Evolutionary conservation across 2,329 filamentous ascomycete genomes (phyloP), one percentile per base, ranked within the genome.

Genomic region (Fusarium sp.): DNA sequence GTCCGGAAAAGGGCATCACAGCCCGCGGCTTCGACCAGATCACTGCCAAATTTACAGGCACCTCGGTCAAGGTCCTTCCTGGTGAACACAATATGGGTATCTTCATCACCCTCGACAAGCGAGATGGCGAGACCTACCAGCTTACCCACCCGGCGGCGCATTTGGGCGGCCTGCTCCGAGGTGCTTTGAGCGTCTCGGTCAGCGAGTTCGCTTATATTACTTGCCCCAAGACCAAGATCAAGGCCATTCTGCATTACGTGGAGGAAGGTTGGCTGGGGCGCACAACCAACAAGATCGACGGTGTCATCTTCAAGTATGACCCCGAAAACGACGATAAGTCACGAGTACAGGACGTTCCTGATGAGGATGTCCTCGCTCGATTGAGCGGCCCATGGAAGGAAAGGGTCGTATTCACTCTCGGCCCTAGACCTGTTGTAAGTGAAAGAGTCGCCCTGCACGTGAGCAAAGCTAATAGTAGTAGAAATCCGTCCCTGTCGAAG

Each of bases 31-130:
- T 95, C 77, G 96, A 99, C 77, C 96, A 99, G 83, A 91, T 99
- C 75, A 95, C 92, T 73, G 96, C 96, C 77, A 98, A 98, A 81
- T 99, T 99, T 82, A 98, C 96, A 2, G 96, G 96, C 61, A 98
- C 96, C 20, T 95, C 93, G 74, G 88, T 99, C 80, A 94, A 94
- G 78, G 95, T 99, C 40, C 90, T 91, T 24, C 94, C 96, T 1
- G 96, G 96, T 69, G 91, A 94, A 77, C 94, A 97, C 83, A 99
- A 99, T 80, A 85, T 97, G 71, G 96, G 96, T 70, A 98, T 99
- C 75, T 99, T 98, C 82, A 91, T 99, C 79, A 94, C 89, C 12
- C 83, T 98, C 27, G 89, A 94, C 75, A 91, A 90, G 69, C 87
- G 92, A 56, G 89, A 91, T 74, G 88, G 95, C 77, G 96, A 99